phyloP scores from a whole-genome alignment of 1,139 yeast species.

The Arxiozyma telluris region DNA sequence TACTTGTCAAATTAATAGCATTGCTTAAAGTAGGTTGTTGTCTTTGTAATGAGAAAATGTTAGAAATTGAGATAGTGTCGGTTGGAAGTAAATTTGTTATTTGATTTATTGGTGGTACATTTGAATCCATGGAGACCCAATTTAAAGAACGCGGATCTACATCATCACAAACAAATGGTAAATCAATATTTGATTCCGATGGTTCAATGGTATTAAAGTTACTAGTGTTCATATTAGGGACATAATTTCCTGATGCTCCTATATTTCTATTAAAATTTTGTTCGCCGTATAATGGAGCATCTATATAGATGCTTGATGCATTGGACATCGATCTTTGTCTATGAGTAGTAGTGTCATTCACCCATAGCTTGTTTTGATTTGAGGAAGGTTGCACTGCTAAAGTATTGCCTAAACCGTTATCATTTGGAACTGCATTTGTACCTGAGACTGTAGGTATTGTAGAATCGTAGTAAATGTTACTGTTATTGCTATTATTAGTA shows the following conservation, averaged over 20 bases:
- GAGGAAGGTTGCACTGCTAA: slow-evolving; percentile 14
- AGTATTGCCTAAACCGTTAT: slow-evolving; percentile 7
- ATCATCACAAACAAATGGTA: slow-evolving; percentile 41
- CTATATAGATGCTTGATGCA: slow-evolving; percentile 26
- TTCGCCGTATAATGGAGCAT: slow-evolving; percentile 20
- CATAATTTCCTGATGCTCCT: slow-evolving; percentile 33
- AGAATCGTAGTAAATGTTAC: slow-evolving; percentile 16
- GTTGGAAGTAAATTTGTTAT: slow-evolving; percentile 36
- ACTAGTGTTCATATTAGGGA: slow-evolving; percentile 4
- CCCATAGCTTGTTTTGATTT: slow-evolving; percentile 6
- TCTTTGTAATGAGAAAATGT: slow-evolving; percentile 49
- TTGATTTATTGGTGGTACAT: slow-evolving; percentile 48
- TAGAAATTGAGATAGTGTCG: slow-evolving; percentile 64
- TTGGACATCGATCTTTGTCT: slow-evolving; percentile 26
- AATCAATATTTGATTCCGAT: slow-evolving; percentile 23
- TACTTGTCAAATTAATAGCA: slow-evolving; percentile 26
- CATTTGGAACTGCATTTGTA: slow-evolving; percentile 7
- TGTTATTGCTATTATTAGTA: slow-evolving; percentile 3
- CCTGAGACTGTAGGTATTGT: background rate
- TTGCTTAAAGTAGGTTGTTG: slow-evolving; percentile 34
- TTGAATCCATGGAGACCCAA: slow-evolving; percentile 56
- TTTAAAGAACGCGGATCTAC: slow-evolving; percentile 41
- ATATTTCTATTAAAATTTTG: slow-evolving; percentile 31
- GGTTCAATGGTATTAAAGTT: background rate
- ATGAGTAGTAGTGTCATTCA: background rate